A percentile compares a stretch with the other conserved stretches of the same genome.
Evolutionary conservation across 2,329 filamentous ascomycete species (phyloP).

Genomic region (Parasarocladium wereldwijsianum): DNA sequence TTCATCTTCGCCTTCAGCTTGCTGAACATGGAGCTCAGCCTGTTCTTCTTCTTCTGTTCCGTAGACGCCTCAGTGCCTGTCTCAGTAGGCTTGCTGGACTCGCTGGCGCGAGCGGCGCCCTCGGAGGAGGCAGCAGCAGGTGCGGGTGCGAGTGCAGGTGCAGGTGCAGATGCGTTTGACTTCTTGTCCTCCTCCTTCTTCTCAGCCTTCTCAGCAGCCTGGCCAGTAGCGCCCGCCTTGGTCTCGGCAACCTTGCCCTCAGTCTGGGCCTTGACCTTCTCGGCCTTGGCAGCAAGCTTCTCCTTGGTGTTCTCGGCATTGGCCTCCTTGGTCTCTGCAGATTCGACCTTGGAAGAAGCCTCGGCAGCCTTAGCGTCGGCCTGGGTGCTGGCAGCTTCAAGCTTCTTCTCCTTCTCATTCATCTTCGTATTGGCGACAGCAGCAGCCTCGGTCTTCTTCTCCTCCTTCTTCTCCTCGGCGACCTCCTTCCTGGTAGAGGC

Average conservation of each 20-base stretch:
- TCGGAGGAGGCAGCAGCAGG: constrained; percentile 1
- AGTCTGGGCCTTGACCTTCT: constrained; percentile 8
- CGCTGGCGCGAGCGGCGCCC: constrained; percentile 4
- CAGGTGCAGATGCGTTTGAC: constrained; percentile 10
- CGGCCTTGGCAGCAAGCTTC: constrained; percentile 7
- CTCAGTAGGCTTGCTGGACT: constrained; percentile 10
- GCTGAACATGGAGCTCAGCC: constrained; percentile 46
- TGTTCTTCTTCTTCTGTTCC: constrained; percentile 53
- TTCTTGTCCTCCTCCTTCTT: constrained; percentile 3
- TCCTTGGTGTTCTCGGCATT: constrained; percentile 7
- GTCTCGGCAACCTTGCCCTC: constrained; percentile 5
- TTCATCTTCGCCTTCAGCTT: constrained; percentile 35
- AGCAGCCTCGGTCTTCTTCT: constrained; percentile 5
- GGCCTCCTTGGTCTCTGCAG: constrained; percentile 5
- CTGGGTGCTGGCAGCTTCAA: constrained; percentile 6
- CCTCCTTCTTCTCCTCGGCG: constrained; percentile 9
- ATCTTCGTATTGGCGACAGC: constrained; percentile 10
- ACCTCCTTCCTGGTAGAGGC: constrained; percentile 8
- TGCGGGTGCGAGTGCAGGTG: constrained; percentile 7
- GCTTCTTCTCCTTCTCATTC: constrained; percentile 9
- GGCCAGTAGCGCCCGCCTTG: constrained; percentile 5
- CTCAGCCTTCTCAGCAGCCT: constrained; percentile 6
- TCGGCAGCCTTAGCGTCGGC: constrained; percentile 10
- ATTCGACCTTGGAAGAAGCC: constrained; percentile 8
- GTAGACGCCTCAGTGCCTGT: constrained; percentile 15